Evolutionary conservation across 495 filamentous ascomycete species (phyloP), one percentile per base, ranked within the genome.

Genomic region (Physcia stellaris): DNA sequence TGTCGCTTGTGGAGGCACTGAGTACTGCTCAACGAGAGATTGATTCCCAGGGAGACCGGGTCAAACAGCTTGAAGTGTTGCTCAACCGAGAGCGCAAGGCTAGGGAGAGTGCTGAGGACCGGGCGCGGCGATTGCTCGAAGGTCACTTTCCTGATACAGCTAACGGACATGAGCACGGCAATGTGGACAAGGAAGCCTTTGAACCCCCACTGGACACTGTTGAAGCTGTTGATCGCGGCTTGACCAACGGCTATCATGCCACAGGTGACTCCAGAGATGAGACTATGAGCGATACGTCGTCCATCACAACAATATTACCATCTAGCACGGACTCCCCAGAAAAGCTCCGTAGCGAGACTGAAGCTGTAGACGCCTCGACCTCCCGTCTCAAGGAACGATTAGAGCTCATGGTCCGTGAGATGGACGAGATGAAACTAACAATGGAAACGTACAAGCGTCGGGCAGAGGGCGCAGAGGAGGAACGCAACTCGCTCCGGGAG

Each of bases 21-120:
- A 80, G 75, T 10, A 70, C 70, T 27, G 77, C 87, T 24, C 86
- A 80, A 53, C 77, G 80, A 51, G 86, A 71, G 51, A 71, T 98
- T 21, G 83, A 90, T 48, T 71, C 62, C 17, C 83, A 94, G 57
- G 76, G 72, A 35, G 71, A 73, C 32, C 75, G 79, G 27, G 71
- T 95, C 46, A 79, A 79, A 48, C 79, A 86, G 49, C 64, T 96
- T 10, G 90, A 98, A 52, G 70, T 75, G 38, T 66, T 80, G 47
- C 61, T 96, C 20, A 72, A 63, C 29, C 75, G 80, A 54, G 90
- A 98, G 58, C 73, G 81, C 24, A 68, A 74, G 43, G 86, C 86
- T 23, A 72, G 90, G 11, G 77, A 90, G 43, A 66, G 70, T 28
- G 88, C 87, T 2, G 90, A 98, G 57, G 77, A 85, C 28, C 72